Percentiles rank a stretch among this genome's conserved stretches.
These are phyloP conservation scores for Xylariaceae sp. DNA, from an alignment of 2,329 filamentous ascomycete genomes.

Conservation along the genomic window DNA sequence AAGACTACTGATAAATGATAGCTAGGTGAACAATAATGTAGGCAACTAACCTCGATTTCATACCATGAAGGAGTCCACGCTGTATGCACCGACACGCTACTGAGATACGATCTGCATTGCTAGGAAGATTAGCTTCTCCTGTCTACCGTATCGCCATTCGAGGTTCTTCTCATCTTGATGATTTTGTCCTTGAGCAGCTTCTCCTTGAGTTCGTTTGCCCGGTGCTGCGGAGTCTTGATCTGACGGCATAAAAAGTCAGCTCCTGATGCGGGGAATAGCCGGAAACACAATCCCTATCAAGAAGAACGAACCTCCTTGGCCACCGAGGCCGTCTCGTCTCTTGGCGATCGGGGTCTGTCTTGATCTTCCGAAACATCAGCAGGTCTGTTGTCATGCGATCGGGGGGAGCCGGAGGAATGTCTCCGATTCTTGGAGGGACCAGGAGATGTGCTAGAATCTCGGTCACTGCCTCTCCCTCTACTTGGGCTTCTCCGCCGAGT, in stretches of 20 bases:
- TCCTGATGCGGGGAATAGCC: slow-evolving; percentile 24
- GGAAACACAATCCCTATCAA: slow-evolving; percentile 29
- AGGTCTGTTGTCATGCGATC: slow-evolving; percentile 43
- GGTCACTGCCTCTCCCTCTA: slow-evolving; percentile 19
- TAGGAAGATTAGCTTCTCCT: slow-evolving; percentile 44
- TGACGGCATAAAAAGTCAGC: slow-evolving; percentile 35
- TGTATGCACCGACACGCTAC: slow-evolving; percentile 12
- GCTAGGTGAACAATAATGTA: slow-evolving; percentile 11
- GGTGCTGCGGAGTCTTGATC: slow-evolving; percentile 37
- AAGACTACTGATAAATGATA: slow-evolving; percentile 3
- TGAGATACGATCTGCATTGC: slow-evolving; percentile 31
- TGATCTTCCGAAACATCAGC: slow-evolving; percentile 53
- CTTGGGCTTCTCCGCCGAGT: slow-evolving; percentile 21
- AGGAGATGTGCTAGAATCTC: slow-evolving; percentile 23
- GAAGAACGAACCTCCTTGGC: slow-evolving; percentile 41
- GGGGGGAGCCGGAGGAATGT: slow-evolving; percentile 48
- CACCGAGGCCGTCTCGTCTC: slow-evolving; percentile 30
- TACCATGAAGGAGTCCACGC: slow-evolving; percentile 11
- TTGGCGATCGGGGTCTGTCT: slow-evolving; percentile 37
- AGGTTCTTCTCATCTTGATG: slow-evolving; percentile 50
- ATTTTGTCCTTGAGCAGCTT: slow-evolving; percentile 49
- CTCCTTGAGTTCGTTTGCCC: slow-evolving; percentile 44
- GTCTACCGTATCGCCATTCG: slow-evolving; percentile 37
- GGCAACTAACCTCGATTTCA: slow-evolving; percentile 25
- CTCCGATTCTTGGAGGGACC: slow-evolving; percentile 42